A percentile compares a stretch with the other conserved stretches of the same genome.
phyloP scores from a whole-genome alignment of 192 early-diverging fungal genomes.

The Umbelopsis ramanniana region DNA sequence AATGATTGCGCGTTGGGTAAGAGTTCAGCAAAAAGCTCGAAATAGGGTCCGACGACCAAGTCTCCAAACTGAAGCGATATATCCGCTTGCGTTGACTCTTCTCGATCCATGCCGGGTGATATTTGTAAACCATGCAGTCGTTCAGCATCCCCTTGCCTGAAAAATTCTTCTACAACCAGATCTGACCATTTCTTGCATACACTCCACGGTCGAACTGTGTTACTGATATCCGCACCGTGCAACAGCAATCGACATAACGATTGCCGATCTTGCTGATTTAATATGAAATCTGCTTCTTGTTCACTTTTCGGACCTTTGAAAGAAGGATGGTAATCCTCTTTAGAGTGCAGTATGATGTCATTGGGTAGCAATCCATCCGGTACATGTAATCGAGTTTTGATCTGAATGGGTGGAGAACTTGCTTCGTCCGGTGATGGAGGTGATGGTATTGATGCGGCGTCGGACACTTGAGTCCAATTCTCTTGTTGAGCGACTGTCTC shows the following conservation, averaged over 20 bases:
- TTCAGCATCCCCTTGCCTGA: conserved; percentile 86
- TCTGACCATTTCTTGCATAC: conserved; percentile 92
- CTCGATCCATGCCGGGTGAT: conserved; percentile 90
- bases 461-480: neutral
- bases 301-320: neutral
- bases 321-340: neutral
- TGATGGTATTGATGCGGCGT: conserved; percentile 7
- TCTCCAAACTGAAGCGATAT: conserved; percentile 85
- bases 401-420: neutral
- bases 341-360: neutral
- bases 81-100: conserved; percentile 67
- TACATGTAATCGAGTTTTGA: conserved; percentile 20
- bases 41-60: conserved; percentile 87
- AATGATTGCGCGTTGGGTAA: conserved; percentile 69
- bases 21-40: conserved; percentile 78
- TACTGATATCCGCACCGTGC: conserved; percentile 91
- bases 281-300: neutral
- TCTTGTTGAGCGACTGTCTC: conserved; percentile 38
- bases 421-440: conserved; percentile 10
- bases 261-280: conserved; percentile 60
- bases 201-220: conserved; percentile 80
- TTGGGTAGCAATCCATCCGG: neutral
- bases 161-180: conserved; percentile 86
- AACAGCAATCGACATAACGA: conserved; percentile 70
- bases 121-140: conserved; percentile 73